Evolutionary conservation across 768 basidiomycete genomes (phyloP), one percentile per base, ranked within the genome.

Genomic region (Naganishia friedmannii): DNA sequence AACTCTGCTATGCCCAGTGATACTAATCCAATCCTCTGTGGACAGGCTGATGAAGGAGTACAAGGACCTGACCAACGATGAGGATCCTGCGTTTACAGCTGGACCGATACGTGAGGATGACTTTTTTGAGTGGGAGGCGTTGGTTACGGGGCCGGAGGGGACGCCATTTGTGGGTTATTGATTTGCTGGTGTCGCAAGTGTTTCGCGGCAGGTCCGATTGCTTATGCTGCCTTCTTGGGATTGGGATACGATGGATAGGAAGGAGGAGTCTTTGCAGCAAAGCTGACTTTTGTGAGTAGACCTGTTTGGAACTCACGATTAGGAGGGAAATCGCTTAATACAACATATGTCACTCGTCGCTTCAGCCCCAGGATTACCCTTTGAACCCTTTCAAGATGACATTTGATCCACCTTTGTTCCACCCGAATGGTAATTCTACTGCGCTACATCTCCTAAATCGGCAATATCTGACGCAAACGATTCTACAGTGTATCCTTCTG

Each of bases 361-460:
- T 56, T 42, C 70, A 93, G 92, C 93, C 93, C 0, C 79, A 85
- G 46, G 96, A 99, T 78, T 99, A 99, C 82, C 96, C 96, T 37
- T 83, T 99, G 76, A 95, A 92, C 65, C 96, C 96, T 23, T 98
- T 98, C 88, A 97, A 93, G 84, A 98, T 99, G 96, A 92, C 87
- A 77, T 99, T 99, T 77, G 93, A 97, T 54, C 96, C 96, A 3
- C 94, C 95, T 2, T 81, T 99, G 67, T 91, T 97, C 82, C 96
- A 99, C 82, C 96, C 96, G 21, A 99, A 99, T 80, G 90, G 96
- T 95, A 74, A 81, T 90, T 83, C 65, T 66, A 68, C 55, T n/a
- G 58, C n/a, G 12, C 29, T 32, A 58, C 42, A 23, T 39, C 19
- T 65, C 48, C 53, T 17, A 39, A 28, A 55, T 15, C 19, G 29